Base-by-base conservation (phyloP, 768 basidiomycete species). In the Termitomyces sp. region DNA sequence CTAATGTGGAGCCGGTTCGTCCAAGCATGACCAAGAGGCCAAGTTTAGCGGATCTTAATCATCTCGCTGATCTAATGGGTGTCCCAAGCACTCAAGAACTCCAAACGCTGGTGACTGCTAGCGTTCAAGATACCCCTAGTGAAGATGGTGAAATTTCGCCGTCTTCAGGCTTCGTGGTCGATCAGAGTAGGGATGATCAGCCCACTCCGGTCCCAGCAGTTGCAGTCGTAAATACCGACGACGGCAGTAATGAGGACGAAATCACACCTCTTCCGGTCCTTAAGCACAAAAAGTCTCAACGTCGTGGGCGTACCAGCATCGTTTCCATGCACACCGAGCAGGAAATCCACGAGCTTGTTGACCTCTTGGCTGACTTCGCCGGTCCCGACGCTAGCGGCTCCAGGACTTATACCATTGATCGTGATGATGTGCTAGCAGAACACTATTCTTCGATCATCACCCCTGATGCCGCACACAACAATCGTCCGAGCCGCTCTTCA, bases 261-360 rank as follows among this genome's bases (percentile, higher is more conserved):
- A 60, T 68, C 46, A 65, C 65, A 52, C 65, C 68, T 38, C 61
- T 73, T 6, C 72, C 65, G 1, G 60, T 60, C 16, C 65, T 67
- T 62, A 45, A 51, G 26, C 60, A 56, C 11, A 46, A 36, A n/a
- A 63, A 61, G 52, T 62, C 66, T 9, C 68, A 66, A 56, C 60
- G 57, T 18, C 69, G 65, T n/a, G 67, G 68, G 11, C 75, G 79
- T 56, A 65, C 65, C 50, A 83, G 80, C 60, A 62, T 72, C 22
- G 72, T 82, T 33, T 83, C 82, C 3, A 66, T 75, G 7, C 69
- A 72, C 13, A 80, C 81, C 10, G 82, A 83, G 50, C 63, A 69
- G 32, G 82, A 84, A 58, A 72, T 84, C 14, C 66, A 73, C n/a
- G 79, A 76, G n/a, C 67, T 83, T 48, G 76, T 78, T 2, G 81